Conservation (phyloP, 73 alveolate species). For the Paramecium octaurelia region DNA sequence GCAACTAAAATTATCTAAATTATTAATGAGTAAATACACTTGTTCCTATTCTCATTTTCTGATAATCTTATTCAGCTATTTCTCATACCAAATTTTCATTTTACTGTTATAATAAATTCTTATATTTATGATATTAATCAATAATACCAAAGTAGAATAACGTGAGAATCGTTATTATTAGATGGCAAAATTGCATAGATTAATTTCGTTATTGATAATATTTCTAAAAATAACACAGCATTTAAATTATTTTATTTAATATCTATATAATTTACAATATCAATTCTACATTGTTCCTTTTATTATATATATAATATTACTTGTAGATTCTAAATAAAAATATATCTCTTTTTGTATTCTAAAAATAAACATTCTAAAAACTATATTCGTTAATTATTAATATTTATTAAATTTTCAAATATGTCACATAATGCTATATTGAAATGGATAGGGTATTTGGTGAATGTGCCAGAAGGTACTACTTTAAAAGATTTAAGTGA, state of each 20-base stretch:
- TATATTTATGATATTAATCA: too few relatives aligned
- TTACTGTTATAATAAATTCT: not conserved
- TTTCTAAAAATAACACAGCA: not conserved
- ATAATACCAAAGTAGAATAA: too few relatives aligned
- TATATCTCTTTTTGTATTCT: not conserved
- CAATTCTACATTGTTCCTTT: too few relatives aligned
- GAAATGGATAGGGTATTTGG: not conserved
- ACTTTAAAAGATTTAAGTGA: not conserved
- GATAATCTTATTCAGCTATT: not conserved
- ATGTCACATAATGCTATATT: constrained; percentile 8
- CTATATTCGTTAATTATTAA: not conserved
- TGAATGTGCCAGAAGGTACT: not conserved
- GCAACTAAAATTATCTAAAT: not conserved
- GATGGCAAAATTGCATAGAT: not conserved
- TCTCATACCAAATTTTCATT: not conserved
- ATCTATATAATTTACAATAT: too few relatives aligned
- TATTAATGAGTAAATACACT: too few relatives aligned
- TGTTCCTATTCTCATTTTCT: not conserved
- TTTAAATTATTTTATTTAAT: too few relatives aligned
- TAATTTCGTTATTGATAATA: not conserved
- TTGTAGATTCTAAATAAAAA: too few relatives aligned
- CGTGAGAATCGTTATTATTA: not conserved
- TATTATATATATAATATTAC: too few relatives aligned
- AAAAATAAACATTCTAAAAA: not conserved
- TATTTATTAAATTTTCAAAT: not conserved